Conservation (phyloP, 768 basidiomycete genomes). For the Ramaria sp. region DNA sequence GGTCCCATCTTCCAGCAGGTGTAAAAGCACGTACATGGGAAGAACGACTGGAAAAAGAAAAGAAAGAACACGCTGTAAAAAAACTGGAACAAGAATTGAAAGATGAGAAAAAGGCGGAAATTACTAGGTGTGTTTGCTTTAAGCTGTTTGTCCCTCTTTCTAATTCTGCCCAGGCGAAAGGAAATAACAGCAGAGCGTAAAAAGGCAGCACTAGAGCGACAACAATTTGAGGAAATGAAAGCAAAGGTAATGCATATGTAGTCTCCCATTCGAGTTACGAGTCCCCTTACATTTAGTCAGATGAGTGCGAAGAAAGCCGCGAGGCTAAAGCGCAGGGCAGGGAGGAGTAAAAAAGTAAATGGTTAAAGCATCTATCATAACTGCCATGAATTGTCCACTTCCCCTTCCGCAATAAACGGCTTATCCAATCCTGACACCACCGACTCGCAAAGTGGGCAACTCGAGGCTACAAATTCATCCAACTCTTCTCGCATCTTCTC, state of each 20-base stretch:
- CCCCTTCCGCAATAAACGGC: constrained; percentile 73
- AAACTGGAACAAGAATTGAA: constrained; percentile 63
- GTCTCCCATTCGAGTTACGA: background rate
- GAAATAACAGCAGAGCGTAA: constrained; percentile 63
- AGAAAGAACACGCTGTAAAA: constrained; percentile 57
- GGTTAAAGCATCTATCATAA: constrained; percentile 45
- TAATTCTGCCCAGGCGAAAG: constrained; percentile 33
- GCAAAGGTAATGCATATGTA: constrained; percentile 35
- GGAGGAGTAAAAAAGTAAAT: constrained; percentile 72
- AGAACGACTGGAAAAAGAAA: constrained; percentile 57
- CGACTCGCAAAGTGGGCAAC: constrained; percentile 89
- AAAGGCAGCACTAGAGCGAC: constrained; percentile 62
- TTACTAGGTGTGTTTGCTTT: constrained; percentile 34
- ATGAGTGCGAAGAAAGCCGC: constrained; percentile 76
- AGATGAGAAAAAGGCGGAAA: constrained; percentile 65
- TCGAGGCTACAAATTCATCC: constrained; percentile 81
- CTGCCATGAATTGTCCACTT: constrained; percentile 69
- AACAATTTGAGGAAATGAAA: constrained; percentile 35
- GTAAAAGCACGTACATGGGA: constrained; percentile 59
- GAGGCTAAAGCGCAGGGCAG: constrained; percentile 58
- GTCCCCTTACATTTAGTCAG: constrained; percentile 24
- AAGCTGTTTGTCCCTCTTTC: constrained; percentile 1
- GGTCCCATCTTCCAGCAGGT: constrained; percentile 54
- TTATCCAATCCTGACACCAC: constrained; percentile 78
- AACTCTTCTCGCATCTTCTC: constrained; percentile 75